Base-by-base conservation (phyloP, 768 basidiomycete species). In the Candolleomyces efflorescens region DNA sequence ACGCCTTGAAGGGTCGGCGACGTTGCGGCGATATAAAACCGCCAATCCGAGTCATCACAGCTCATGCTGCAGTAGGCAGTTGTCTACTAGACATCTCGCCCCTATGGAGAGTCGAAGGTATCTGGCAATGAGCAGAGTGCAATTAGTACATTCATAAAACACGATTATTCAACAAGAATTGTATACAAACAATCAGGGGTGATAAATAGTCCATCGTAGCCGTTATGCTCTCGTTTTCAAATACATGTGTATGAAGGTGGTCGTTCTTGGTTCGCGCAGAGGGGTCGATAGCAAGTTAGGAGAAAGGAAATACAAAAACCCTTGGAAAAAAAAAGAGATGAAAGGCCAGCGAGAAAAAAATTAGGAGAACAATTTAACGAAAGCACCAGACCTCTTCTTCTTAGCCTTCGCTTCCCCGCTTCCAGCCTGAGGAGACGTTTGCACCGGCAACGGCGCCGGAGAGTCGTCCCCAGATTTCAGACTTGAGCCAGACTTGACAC, bases 331-430 rank as follows among this genome's bases (percentile, higher is more conserved):
- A 50, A 50, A 27, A 10, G 6, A 44, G 43, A 15, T 50, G 3
- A 15, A 50, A 50, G 6, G 15, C 17, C 17, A 27, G 6, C 26
- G n/a, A 27, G 15, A 26, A 50, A 2, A 23, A 20, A 50, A 26
- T 11, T 24, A 24, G 32, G 49, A 26, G 15, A 26, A 12, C 18
- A 53, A 53, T 9, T 32, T 53, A 6, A 36, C 58, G 39, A 59
- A 59, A 1, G 53, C 37, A 18, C 50, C 50, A 39, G 58, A 59
- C 36, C 54, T 59, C 44, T 59, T 59, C 58, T 48, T 54, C 24
- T 44, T 53, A 4, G 58, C 26, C 18, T 53, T 53, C 10, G n/a
- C 18, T 18, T 54, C 36, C 15, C 45, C n/a, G 20, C 47, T 24
- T n/a, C 18, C 13, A 11, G 12, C 47, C 6, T 18, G 11, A 17